Conservation (phyloP, 345 rosid species). For the Raphanus sativus region DNA sequence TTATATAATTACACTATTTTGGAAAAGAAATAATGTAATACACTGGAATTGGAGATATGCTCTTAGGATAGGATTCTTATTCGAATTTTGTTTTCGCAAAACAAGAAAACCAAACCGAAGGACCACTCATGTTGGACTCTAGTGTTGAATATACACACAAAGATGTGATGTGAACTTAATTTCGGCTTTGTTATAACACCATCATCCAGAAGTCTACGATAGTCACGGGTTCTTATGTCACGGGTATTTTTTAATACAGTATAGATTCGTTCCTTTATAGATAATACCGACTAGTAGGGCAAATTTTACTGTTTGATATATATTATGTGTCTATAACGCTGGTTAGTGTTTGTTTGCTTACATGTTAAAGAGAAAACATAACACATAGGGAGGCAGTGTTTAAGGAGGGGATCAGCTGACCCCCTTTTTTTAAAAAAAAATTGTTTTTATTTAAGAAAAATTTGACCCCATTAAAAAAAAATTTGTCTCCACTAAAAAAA, state of each 20-base stretch:
- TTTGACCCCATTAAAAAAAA: no score
- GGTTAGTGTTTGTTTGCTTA: neutral
- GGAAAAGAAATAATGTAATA: neutral
- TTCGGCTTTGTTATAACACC: slow-evolving; percentile 16
- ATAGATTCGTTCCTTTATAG: neutral
- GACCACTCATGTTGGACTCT: slow-evolving; percentile 20
- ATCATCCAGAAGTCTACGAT: slow-evolving; percentile 13
- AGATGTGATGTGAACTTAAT: slow-evolving; percentile 7
- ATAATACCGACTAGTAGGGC: slow-evolving; percentile 17
- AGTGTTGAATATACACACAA: slow-evolving; percentile 4
- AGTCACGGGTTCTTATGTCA: slow-evolving; percentile 23
- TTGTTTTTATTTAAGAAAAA: no score
- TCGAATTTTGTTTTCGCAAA: neutral
- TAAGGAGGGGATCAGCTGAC: no score
- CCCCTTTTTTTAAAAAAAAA: no score
- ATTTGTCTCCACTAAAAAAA: no score
- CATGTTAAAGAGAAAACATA: neutral
- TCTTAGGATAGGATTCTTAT: neutral
- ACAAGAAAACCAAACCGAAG: slow-evolving; percentile 20
- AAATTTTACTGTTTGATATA: slow-evolving; percentile 21
- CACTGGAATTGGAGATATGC: neutral
- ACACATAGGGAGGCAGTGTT: neutral
- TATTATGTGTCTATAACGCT: slow-evolving; percentile 19
- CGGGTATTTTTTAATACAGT: slow-evolving; percentile 2
- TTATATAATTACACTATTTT: neutral